Conservation (phyloP, 2,329 filamentous ascomycete genomes). For the Aphanocladium album region DNA sequence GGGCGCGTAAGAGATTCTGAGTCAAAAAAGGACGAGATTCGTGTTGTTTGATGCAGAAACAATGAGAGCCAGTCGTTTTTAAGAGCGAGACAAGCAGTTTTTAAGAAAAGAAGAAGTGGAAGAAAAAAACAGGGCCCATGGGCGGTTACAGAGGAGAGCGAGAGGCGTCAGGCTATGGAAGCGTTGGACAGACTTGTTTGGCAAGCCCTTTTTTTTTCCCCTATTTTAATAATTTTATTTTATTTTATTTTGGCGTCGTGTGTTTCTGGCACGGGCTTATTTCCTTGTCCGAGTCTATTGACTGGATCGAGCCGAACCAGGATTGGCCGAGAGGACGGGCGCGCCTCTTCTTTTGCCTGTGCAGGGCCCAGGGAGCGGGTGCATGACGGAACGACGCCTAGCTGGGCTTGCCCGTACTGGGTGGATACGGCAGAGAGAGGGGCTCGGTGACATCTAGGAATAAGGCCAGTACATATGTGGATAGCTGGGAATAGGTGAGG, state of each 20-base stretch:
- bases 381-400: neutral
- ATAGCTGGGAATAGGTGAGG: neutral
- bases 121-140: conserved; percentile 5
- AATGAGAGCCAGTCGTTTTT: conserved; percentile 3
- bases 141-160: conserved; percentile 1
- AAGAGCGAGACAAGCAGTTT: neutral
- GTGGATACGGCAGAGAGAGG: neutral
- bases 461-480: neutral
- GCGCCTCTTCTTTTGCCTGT: too few relatives aligned
- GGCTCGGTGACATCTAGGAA: neutral
- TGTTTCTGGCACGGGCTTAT: neutral
- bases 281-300: conserved; percentile 8
- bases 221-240: neutral
- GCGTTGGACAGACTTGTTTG: neutral
- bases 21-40: neutral
- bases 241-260: neutral
- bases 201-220: neutral
- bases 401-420: neutral
- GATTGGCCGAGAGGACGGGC: neutral
- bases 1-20: neutral
- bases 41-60: neutral
- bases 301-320: conserved; percentile 2
- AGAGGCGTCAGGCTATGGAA: neutral
- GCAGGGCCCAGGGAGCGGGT: too few relatives aligned
- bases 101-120: neutral